Base-by-base conservation (phyloP, 2,329 filamentous ascomycete genomes). In the Elsinoe ampelina region DNA sequence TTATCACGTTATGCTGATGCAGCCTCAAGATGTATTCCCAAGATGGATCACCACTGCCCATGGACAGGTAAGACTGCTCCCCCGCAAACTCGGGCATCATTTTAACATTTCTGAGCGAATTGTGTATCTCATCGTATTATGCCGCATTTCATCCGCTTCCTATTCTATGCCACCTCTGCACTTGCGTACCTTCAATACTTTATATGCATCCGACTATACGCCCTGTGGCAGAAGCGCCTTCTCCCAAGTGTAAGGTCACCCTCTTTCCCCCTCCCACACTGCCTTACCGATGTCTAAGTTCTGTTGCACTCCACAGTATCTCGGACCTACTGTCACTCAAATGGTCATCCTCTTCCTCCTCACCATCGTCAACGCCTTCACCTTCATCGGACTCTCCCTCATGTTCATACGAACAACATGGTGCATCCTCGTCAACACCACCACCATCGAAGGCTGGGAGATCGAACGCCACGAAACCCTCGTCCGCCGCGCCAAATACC, bases 1-100 rank as follows among this genome's bases (percentile, higher is more conserved):
- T 22, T 1, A n/a, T 5, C 17, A 15, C 19, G n/a, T 7, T n/a
- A 45, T 13, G 8, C 35, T 20, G 17, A 52, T 51, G 58, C 10
- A 54, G 22, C 22, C 5, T 54, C 35, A 19, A 61, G 60, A 55
- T 63, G 87, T 70, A 80, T 90, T 50, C 85, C 86, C 36, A 86
- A 83, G 71, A 91, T 91, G 87, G 87, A 91, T 72, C 86, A 90
- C 72, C 87, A 95, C 73, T 93, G 88, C 67, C 87, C 88, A 2
- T 93, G 88, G 88, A 92, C 87, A 2, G 75, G 67, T 69, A 66
- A 59, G 65, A 22, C 61, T 73, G 20, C 36, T 17, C 38, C 3
- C 34, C 26, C 12, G 12, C 6, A 38, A 3, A 6, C 20, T 32
- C 11, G 13, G 17, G 4, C 30, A 35, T 30, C n/a, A 15, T 19